Evolutionary conservation across 257 asterid genomes (phyloP).

Genomic region (Paulownia fortunei): DNA sequence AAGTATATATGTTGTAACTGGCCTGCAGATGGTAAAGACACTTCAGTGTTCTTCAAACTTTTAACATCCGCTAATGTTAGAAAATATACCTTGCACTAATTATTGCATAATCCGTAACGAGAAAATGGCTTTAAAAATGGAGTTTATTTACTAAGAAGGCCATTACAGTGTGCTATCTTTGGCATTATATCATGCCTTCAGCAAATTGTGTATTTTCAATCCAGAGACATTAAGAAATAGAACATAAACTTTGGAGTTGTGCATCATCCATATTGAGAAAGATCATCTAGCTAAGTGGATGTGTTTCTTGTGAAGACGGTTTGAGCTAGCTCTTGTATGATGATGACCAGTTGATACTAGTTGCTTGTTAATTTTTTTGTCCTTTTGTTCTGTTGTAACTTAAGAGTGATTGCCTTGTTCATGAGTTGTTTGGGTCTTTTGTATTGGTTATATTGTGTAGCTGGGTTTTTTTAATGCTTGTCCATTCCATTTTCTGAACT

Average conservation of each 20-base stretch:
- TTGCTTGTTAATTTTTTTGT: not conserved
- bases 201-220: not conserved
- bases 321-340: not conserved
- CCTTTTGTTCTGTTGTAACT: not conserved
- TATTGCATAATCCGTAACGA: not conserved
- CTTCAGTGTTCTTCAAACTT: not conserved
- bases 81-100: not conserved
- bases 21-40: not conserved
- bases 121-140: constrained; percentile 10
- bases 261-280: constrained; percentile 3
- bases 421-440: constrained; percentile 7
- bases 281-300: not conserved
- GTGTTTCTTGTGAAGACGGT: not conserved
- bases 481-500: constrained; percentile 31
- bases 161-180: not conserved
- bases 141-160: constrained; percentile 9
- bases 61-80: not conserved
- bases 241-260: not conserved
- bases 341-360: not conserved
- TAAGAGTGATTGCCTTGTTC: not conserved
- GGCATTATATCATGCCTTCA: not conserved
- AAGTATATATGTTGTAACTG: not conserved
- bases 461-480: not conserved
- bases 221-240: constrained; percentile 3
- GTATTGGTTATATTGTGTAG: constrained; percentile 1